A percentile compares a stretch with the other conserved stretches of the same genome.
Conservation (phyloP, 2,329 filamentous ascomycete genomes). For the Teratosphaeriaceae sp. region DNA sequence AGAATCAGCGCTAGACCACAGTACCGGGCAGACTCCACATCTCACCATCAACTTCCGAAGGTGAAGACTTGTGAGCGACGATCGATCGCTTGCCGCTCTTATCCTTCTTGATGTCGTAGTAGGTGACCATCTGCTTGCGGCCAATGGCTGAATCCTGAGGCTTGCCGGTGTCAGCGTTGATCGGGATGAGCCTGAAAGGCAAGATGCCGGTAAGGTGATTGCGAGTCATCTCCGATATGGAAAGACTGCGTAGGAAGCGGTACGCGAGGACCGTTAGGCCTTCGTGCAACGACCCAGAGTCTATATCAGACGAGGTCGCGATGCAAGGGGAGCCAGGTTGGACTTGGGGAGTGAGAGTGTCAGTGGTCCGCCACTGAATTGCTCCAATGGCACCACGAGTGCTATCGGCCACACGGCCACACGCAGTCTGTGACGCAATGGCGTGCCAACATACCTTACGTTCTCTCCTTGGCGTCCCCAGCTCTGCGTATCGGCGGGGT, state of each 20-base stretch:
- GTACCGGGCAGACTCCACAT: too few relatives aligned
- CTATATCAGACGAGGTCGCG: too few relatives aligned
- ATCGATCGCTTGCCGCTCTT: conserved; percentile 20
- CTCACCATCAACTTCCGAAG: not conserved
- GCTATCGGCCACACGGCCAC: too few relatives aligned
- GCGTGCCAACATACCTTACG: conserved; percentile 11
- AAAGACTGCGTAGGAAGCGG: not conserved
- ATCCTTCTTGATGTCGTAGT: conserved; percentile 21
- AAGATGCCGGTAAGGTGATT: conserved; percentile 6
- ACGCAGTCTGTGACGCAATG: conserved; percentile 4
- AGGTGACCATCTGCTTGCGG: conserved; percentile 13
- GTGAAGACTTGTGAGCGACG: conserved; percentile 13
- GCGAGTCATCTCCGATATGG: not conserved
- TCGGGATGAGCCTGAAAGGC: conserved; percentile 13
- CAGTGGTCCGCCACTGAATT: too few relatives aligned
- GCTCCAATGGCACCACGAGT: too few relatives aligned
- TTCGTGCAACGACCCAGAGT: too few relatives aligned
- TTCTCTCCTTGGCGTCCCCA: conserved; percentile 8
- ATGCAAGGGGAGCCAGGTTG: too few relatives aligned
- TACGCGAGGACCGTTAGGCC: too few relatives aligned
- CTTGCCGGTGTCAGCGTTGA: conserved; percentile 26
- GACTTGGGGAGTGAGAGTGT: too few relatives aligned
- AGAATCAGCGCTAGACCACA: too few relatives aligned
- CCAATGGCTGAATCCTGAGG: conserved; percentile 15
- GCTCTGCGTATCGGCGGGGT: conserved; percentile 10